A percentile compares a stretch with the other conserved stretches of the same genome.
These are phyloP conservation scores for Colletotrichum musicola DNA, from an alignment of 2,329 filamentous ascomycete genomes.

Conservation along the genomic window DNA sequence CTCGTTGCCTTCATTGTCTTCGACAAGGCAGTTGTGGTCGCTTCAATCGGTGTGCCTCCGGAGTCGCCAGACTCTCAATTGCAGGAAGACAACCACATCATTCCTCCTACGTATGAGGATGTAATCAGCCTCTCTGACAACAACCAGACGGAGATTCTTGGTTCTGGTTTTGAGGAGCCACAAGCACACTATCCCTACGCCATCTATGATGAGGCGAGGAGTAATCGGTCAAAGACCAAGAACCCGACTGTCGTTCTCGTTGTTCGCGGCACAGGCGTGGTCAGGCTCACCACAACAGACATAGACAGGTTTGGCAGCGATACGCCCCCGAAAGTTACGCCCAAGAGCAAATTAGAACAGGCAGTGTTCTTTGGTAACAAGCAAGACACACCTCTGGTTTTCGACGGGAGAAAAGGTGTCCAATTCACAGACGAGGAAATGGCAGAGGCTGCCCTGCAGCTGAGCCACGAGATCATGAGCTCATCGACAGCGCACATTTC, in stretches of 20 bases:
- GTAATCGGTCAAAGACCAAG: slow-evolving; percentile 68
- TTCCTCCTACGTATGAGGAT: slow-evolving; percentile 83
- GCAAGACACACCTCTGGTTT: slow-evolving; percentile 87
- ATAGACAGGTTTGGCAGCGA: slow-evolving; percentile 71
- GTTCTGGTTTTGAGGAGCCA: slow-evolving; percentile 74
- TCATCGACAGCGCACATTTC: slow-evolving; percentile 83
- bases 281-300: slow-evolving; percentile 71
- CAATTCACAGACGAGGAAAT: slow-evolving; percentile 79
- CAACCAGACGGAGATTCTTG: slow-evolving; percentile 72
- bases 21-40: slow-evolving; percentile 80
- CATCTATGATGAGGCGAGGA: slow-evolving; percentile 59
- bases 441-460: slow-evolving; percentile 78
- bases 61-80: slow-evolving; percentile 84
- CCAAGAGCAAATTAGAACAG: slow-evolving; percentile 92
- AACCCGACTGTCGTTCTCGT: slow-evolving; percentile 73
- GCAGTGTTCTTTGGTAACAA: slow-evolving; percentile 92
- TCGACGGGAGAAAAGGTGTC: slow-evolving; percentile 76
- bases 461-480: slow-evolving; percentile 85
- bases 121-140: slow-evolving; percentile 82
- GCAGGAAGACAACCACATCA: slow-evolving; percentile 72
- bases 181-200: slow-evolving; percentile 43
- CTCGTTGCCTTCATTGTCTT: slow-evolving; percentile 88
- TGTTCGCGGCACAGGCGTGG: slow-evolving; percentile 72
- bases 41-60: slow-evolving; percentile 76
- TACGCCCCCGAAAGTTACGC: slow-evolving; percentile 74